Evolutionary conservation across 768 basidiomycete species (phyloP), one percentile per base, ranked within the genome.

Genomic region (Sistotremastrum niveocremeum): DNA sequence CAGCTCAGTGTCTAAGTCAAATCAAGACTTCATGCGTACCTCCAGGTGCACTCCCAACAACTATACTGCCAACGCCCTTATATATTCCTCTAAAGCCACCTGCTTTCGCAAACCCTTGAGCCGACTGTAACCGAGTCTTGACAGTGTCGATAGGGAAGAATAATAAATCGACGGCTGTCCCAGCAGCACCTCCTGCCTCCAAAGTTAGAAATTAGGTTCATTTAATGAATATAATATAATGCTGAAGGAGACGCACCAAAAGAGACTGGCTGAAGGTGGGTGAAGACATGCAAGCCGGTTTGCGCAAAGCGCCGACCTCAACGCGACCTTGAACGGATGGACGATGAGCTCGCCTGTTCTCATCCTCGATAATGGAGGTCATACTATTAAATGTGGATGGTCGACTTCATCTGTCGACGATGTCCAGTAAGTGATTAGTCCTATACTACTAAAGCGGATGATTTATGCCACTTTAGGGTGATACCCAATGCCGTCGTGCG

Each of bases 141-240:
- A 98, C 64, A 1, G 94, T 95, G 65, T 99, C 94, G 47, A 99
- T 79, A 2, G 94, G 94, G 62, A 90, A 99, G 68, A 99, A 93
- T 20, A 95, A 73, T 39, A 97, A 73, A 65, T 99, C 94, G 11
- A 97, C 94, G 2, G 89, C 73, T 6, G 88, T 84, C 30, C 94
- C 94, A 33, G 95, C 89, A n/a, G 81, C 61, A 20, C 84, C 93
- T 29, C 94, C 90, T 38, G 87, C 83, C 84, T 90, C 20, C 20
- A 20, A 33, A 9, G 20, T 31, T 43, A 12, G 35, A 42, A 34
- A 20, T 20, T 11, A 11, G 12, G 11, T 28, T 6, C 12, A 4
- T 32, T 29, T 6, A 34, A 11, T 41, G 36, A 29, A 39, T 8
- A n/a, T 37, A 35, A 42, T 11, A 10, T 40, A 20, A 39, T n/a